phyloP scores from a whole-genome alignment of 257 asterid species.

The Echium plantagineum region DNA sequence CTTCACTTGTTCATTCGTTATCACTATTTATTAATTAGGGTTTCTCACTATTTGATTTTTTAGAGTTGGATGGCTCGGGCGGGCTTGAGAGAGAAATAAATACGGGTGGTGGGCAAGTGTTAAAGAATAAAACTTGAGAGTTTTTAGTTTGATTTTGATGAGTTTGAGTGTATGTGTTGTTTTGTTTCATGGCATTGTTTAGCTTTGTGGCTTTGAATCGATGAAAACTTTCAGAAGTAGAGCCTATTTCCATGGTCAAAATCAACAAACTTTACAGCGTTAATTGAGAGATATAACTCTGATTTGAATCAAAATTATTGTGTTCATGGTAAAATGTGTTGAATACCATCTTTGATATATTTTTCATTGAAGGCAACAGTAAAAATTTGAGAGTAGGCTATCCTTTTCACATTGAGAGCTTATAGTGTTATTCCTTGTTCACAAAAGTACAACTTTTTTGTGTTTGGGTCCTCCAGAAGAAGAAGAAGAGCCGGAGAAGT shows the following conservation, averaged over 20 bases:
- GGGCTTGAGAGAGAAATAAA: no score
- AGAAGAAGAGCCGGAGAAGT: slow-evolving; percentile 45
- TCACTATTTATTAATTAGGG: background rate
- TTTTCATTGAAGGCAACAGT: no score
- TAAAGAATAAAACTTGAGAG: slow-evolving; percentile 11
- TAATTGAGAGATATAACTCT: no score
- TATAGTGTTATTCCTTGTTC: background rate
- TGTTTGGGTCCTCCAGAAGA: slow-evolving; percentile 23
- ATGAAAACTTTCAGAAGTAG: no score
- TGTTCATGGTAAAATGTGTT: no score
- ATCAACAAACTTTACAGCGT: no score
- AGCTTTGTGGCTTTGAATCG: background rate
- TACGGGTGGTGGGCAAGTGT: background rate
- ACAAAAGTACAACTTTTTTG: slow-evolving; percentile 4
- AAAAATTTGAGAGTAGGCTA: no score
- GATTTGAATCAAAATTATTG: no score
- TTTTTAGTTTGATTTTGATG: background rate
- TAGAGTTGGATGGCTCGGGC: no score
- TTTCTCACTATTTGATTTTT: background rate
- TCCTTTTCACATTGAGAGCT: no score
- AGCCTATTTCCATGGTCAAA: no score
- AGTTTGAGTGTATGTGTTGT: background rate
- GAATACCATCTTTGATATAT: no score
- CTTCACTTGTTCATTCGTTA: background rate
- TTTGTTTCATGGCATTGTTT: background rate